phyloP scores from a whole-genome alignment of 148 eudicot species.

The Rhododendron molle region DNA sequence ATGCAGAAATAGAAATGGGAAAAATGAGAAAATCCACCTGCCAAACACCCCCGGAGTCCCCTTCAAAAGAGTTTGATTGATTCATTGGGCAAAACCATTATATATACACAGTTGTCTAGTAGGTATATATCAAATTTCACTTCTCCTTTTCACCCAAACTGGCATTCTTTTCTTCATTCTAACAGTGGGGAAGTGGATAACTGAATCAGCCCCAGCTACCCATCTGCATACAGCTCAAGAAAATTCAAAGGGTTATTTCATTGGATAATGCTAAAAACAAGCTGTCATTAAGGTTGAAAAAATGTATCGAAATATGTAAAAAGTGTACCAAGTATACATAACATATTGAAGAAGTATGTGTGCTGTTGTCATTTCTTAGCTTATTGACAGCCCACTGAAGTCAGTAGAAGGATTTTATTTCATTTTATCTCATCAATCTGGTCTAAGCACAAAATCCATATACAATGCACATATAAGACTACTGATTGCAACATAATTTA shows the following conservation, averaged over 20 bases:
- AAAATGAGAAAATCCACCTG: too few relatives aligned
- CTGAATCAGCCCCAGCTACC: slow-evolving; percentile 77
- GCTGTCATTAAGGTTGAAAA: neutral
- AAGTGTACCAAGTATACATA: neutral
- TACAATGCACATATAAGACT: neutral
- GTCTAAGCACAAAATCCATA: neutral
- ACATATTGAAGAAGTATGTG: neutral
- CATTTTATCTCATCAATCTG: neutral
- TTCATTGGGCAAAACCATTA: neutral
- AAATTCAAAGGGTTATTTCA: neutral
- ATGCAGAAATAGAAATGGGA: too few relatives aligned
- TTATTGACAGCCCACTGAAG: too few relatives aligned
- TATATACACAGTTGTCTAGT: too few relatives aligned
- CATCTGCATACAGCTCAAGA: slow-evolving; percentile 44
- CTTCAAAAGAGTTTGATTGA: neutral
- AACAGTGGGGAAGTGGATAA: slow-evolving; percentile 85
- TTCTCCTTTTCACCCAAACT: slow-evolving; percentile 63
- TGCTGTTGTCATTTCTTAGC: too few relatives aligned
- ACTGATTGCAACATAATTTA: too few relatives aligned
- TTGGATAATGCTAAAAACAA: neutral
- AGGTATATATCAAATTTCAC: slow-evolving; percentile 13
- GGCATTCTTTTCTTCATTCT: slow-evolving; percentile 86
- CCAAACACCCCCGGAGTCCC: too few relatives aligned
- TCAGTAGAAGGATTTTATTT: neutral
- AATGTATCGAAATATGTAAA: neutral